A percentile compares a stretch with the other conserved stretches of the same genome.
phyloP scores from a whole-genome alignment of 108 stramenopile genomes.

The Nitzschia sp. region DNA sequence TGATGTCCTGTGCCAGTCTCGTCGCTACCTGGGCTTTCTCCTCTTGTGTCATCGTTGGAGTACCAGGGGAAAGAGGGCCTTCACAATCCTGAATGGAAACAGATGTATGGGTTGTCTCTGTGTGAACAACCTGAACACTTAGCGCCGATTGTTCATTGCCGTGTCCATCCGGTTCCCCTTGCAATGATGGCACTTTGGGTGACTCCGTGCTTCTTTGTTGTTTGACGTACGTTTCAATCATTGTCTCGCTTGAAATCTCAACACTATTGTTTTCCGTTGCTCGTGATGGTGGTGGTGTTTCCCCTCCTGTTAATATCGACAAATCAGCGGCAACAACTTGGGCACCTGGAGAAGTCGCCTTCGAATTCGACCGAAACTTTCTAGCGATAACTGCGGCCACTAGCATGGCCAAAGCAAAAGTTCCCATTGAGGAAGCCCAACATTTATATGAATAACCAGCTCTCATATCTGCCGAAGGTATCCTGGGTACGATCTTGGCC shows the following conservation, averaged over 20 bases:
- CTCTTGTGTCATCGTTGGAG: background rate
- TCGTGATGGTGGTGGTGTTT: background rate
- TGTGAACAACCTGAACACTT: background rate
- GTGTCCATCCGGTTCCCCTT: background rate
- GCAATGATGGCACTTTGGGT: background rate
- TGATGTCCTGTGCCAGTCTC: slow-evolving; percentile 18
- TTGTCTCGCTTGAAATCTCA: background rate
- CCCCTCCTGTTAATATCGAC: background rate
- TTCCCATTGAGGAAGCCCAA: background rate
- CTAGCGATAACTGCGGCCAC: background rate
- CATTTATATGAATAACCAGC: background rate
- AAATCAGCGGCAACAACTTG: background rate
- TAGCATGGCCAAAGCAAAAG: background rate
- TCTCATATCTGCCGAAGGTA: background rate
- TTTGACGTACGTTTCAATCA: background rate
- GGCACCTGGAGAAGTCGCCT: background rate
- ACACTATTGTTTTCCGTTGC: background rate
- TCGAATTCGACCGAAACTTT: background rate
- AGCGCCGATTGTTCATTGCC: background rate
- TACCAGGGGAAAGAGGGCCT: background rate
- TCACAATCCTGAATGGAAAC: background rate
- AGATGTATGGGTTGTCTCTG: background rate
- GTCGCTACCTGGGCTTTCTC: background rate
- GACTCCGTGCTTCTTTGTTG: background rate
- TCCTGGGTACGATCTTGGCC: background rate